These are phyloP conservation scores for Phytophthora fragariae DNA, from an alignment of 352 stramenopile genomes.

Conservation along the genomic window DNA sequence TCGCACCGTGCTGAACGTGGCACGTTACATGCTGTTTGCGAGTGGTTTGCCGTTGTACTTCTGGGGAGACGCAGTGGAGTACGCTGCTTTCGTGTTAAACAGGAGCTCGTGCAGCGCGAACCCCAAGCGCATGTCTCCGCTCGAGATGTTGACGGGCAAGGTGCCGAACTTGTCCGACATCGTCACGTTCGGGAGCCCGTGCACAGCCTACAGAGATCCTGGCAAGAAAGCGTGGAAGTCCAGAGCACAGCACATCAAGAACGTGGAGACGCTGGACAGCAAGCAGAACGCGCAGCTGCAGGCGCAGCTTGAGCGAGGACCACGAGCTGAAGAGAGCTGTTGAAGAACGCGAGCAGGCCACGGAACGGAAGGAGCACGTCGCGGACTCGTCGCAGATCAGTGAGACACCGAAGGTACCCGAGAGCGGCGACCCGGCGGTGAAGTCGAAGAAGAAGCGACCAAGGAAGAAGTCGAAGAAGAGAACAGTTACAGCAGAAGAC, in stretches of 20 bases:
- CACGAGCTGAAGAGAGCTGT: neutral
- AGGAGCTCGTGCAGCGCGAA: conserved; percentile 32
- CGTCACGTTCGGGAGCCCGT: conserved; percentile 18
- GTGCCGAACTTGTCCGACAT: conserved; percentile 3
- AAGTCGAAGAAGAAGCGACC: neutral
- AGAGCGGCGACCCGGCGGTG: neutral
- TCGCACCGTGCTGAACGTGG: conserved; percentile 42
- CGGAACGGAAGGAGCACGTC: neutral
- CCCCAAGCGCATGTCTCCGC: conserved; percentile 7
- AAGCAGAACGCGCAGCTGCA: conserved; percentile 3
- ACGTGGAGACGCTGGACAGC: neutral
- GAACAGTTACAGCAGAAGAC: neutral
- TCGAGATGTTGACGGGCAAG: conserved; percentile 14
- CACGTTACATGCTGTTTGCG: conserved; percentile 35
- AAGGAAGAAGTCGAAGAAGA: neutral
- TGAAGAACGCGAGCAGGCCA: neutral
- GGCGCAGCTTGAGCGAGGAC: neutral
- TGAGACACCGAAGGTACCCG: neutral
- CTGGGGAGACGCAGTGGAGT: conserved; percentile 41
- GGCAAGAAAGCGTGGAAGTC: conserved; percentile 11
- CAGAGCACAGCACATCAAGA: neutral
- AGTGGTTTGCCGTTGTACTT: conserved; percentile 30
- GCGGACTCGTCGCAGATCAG: neutral
- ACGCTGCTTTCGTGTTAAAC: conserved; percentile 40
- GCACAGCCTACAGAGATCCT: conserved; percentile 18